Evolutionary conservation across 495 filamentous ascomycete genomes (phyloP).

Genomic region (Thozetella sp.): DNA sequence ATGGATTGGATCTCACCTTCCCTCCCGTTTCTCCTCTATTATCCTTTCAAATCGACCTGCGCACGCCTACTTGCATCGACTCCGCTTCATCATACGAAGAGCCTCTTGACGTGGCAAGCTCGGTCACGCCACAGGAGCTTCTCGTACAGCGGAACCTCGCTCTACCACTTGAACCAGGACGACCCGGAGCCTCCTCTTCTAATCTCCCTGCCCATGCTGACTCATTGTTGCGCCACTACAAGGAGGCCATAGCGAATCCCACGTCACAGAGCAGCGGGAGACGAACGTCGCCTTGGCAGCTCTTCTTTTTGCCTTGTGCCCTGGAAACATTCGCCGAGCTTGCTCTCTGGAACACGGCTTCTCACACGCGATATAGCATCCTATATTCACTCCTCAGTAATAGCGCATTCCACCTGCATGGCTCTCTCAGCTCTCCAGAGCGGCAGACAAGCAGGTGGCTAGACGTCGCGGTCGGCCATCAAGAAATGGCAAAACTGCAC

Average conservation of each 20-base stretch:
- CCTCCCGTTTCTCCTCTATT: background rate
- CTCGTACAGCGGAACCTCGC: background rate
- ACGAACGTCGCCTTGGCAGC: background rate
- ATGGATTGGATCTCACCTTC: background rate
- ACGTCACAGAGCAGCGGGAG: background rate
- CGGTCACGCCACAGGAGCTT: background rate
- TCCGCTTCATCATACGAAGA: too few species aligned
- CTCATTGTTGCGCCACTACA: background rate
- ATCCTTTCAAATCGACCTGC: too few species aligned
- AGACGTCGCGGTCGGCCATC: background rate
- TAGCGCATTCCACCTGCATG: background rate
- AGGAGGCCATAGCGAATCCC: background rate
- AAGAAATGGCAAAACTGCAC: background rate
- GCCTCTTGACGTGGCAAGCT: too few species aligned
- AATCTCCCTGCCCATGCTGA: background rate
- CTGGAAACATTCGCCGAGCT: background rate
- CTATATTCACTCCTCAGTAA: background rate
- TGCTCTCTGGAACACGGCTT: background rate
- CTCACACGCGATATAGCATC: background rate
- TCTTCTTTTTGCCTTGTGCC: background rate
- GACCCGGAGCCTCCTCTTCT: background rate
- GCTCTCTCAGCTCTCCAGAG: background rate
- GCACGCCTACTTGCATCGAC: too few species aligned
- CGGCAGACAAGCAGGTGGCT: background rate
- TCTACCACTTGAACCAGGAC: background rate